Base-by-base conservation (phyloP, 768 basidiomycete genomes). In the Rhizopogon sp. region DNA sequence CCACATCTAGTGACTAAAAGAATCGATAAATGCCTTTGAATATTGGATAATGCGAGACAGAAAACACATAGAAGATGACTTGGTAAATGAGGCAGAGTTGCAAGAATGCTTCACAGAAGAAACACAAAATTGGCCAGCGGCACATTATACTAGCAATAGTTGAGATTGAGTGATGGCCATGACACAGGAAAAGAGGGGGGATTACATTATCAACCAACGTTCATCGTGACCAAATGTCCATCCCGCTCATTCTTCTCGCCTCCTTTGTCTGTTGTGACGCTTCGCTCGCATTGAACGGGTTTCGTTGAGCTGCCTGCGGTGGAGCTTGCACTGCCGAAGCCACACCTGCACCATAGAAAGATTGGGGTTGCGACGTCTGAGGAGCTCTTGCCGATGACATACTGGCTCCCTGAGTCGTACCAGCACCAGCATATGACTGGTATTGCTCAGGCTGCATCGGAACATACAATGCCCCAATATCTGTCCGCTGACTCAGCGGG, bases 401-500 rank as follows among this genome's bases (percentile, higher is more conserved):
- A 11, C 72, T 56, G 14, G 62, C 58, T 17, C 53, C 64, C 29
- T 61, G 65, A 14, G 60, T 60, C 20, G 76, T 63, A 11, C 70
- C 67, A 17, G 72, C 64, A 40, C 66, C 67, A 51, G 73, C 64
- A 63, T 88, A 88, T 37, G 79, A 64, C 58, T 79, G 78, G 68
- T 82, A 91, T 60, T 87, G 85, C 25, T 93, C 90, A 35, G 90
- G 87, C 66, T 92, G 91, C 78, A 93, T 80, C 1, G 91, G 90
- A 39, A 84, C 84, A 64, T 84, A 93, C 70, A 93, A 67, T 54
- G 79, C 80, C 41, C 81, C 82, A 39, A 88, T 82, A 49, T 88
- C 87, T 28, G 80, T 70, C 53, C 85, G 78, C 49, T 81, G 75
- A 52, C 84, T 85, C 16, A 85, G 60, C n/a, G 81, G 68, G 44